Evolutionary conservation across 257 asterid species (phyloP).

Genomic region (Hygrophila difformis): DNA sequence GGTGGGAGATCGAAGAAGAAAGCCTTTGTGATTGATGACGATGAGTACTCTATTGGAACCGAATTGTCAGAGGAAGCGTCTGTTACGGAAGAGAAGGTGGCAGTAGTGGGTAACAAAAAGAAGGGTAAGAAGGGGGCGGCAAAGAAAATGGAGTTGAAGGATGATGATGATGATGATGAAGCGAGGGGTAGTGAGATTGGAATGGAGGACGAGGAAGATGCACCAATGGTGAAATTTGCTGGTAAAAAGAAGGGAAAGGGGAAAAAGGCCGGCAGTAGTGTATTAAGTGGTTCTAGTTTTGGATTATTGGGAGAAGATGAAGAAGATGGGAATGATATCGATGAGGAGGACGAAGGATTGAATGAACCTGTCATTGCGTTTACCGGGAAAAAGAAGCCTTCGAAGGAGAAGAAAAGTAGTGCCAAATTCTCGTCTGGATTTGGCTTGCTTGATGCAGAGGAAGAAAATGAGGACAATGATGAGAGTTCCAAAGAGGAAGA

Average conservation of each 20-base stretch:
- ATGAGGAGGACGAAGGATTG: slow-evolving; percentile 35
- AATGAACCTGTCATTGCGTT: slow-evolving; percentile 41
- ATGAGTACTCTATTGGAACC: slow-evolving; percentile 59
- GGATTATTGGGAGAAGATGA: slow-evolving; percentile 53
- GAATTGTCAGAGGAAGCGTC: slow-evolving; percentile 54
- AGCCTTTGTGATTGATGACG: slow-evolving; percentile 47
- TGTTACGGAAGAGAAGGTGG: slow-evolving; percentile 45
- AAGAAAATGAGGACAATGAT: slow-evolving; percentile 26
- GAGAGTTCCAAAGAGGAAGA: slow-evolving; percentile 34
- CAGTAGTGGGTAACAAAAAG: slow-evolving; percentile 34
- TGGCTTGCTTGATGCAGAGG: slow-evolving; percentile 46
- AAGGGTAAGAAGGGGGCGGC: slow-evolving; percentile 55
- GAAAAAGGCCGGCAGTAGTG: slow-evolving; percentile 38
- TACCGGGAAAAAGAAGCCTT: slow-evolving; percentile 62
- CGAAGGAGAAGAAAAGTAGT: slow-evolving; percentile 47
- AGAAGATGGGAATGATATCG: slow-evolving; percentile 32
- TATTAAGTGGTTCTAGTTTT: slow-evolving; percentile 36
- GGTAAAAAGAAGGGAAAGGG: slow-evolving; percentile 67
- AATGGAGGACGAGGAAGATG: slow-evolving; percentile 32
- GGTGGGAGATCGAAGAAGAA: slow-evolving; percentile 77
- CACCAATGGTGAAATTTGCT: slow-evolving; percentile 24
- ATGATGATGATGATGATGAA: slow-evolving; percentile 32
- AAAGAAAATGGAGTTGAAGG: slow-evolving; percentile 25
- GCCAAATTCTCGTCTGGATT: slow-evolving; percentile 27
- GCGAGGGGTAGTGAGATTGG: slow-evolving; percentile 20